A percentile compares a stretch with the other conserved stretches of the same genome.
These are phyloP conservation scores for Cadophora gregata DNA, from an alignment of 2,329 filamentous ascomycete species.

Conservation along the genomic window DNA sequence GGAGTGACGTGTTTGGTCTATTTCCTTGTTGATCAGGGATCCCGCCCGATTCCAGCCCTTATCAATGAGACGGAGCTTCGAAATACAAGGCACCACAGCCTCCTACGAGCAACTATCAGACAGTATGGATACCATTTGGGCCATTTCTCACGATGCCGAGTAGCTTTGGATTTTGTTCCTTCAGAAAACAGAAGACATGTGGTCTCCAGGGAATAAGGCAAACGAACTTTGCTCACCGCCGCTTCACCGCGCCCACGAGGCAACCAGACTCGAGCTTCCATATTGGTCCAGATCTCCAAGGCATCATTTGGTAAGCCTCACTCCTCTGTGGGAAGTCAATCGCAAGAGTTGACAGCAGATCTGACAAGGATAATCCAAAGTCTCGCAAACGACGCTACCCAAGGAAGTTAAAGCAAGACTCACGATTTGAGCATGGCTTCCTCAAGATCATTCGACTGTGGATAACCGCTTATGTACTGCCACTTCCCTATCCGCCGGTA, in stretches of 20 bases:
- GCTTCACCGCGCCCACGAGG: background rate
- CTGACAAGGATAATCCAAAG: background rate
- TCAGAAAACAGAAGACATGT: background rate
- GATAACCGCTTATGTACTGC: background rate
- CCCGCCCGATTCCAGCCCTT: background rate
- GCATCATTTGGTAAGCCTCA: background rate
- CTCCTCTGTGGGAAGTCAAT: background rate
- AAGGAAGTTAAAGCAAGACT: background rate
- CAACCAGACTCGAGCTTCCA: slow-evolving; percentile 1
- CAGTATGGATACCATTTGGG: too few species aligned
- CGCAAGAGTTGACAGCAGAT: background rate
- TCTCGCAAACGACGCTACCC: background rate
- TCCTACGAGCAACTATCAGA: background rate
- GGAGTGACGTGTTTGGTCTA: background rate
- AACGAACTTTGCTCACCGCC: background rate
- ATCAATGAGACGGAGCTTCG: background rate
- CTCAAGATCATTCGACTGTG: background rate
- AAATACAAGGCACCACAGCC: background rate
- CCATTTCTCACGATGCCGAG: background rate
- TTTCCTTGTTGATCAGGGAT: background rate
- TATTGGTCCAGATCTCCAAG: background rate
- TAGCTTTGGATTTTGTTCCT: background rate
- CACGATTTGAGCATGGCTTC: background rate
- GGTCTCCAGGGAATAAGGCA: background rate
- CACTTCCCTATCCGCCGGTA: background rate